These are phyloP conservation scores for Rhizophagus clarus DNA, from an alignment of 192 early-diverging fungal genomes.

Conservation along the genomic window DNA sequence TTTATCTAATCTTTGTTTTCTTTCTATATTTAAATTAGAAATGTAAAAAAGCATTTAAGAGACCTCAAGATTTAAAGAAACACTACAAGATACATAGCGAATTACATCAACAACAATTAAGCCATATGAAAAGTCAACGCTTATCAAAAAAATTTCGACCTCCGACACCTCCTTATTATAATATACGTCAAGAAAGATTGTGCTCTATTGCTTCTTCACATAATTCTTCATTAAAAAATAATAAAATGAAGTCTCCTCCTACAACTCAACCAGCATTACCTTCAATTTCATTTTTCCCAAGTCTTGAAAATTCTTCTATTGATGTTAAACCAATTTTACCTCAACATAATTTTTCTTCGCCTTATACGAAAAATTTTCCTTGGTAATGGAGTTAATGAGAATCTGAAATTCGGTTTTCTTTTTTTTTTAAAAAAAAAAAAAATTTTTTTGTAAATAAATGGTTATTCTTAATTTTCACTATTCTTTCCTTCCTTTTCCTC, in stretches of 20 bases:
- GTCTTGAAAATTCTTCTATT: neutral
- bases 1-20: neutral
- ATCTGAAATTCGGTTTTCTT: no score
- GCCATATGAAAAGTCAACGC: constrained; percentile 7
- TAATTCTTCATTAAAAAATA: no score
- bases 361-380: neutral
- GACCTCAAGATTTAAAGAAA: constrained; percentile 94
- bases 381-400: neutral
- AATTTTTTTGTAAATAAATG: no score
- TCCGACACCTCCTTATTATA: constrained; percentile 36
- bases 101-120: constrained; percentile 30
- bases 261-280: neutral
- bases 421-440: no score
- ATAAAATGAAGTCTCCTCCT: neutral
- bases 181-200: neutral
- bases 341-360: neutral
- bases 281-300: neutral
- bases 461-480: no score
- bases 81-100: constrained; percentile 83
- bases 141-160: constrained; percentile 18
- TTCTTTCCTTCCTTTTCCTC: no score
- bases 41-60: constrained; percentile 86
- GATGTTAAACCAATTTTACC: neutral
- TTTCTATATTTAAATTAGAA: constrained; percentile 42
- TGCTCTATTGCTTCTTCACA: no score